These are phyloP conservation scores for Microcos paniculata DNA, from an alignment of 345 rosid species.

Conservation along the genomic window DNA sequence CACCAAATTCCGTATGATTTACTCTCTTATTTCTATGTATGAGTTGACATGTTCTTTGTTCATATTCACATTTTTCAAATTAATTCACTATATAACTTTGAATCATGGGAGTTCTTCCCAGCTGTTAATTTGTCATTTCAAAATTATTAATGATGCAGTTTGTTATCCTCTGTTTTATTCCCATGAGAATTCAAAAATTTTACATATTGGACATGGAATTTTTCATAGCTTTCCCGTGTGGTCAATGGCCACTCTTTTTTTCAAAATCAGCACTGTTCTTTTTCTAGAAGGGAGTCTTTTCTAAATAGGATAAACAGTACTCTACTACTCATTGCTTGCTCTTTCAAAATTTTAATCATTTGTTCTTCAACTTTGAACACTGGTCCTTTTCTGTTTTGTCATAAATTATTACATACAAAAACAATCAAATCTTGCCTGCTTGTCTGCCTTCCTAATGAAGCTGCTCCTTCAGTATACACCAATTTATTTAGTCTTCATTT, in stretches of 20 bases:
- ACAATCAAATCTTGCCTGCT: neutral
- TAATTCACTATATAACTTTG: too few species aligned
- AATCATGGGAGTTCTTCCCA: too few species aligned
- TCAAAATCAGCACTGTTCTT: constrained; percentile 16
- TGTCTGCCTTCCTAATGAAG: constrained; percentile 13
- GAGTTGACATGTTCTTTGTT: too few species aligned
- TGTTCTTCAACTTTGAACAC: constrained; percentile 21
- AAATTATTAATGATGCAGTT: neutral
- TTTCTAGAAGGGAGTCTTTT: neutral
- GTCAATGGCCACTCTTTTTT: constrained; percentile 16
- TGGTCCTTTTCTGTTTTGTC: constrained; percentile 7
- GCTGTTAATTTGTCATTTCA: too few species aligned
- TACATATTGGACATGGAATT: constrained; percentile 17
- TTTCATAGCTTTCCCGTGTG: constrained; percentile 31
- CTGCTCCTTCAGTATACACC: neutral
- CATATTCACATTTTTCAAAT: too few species aligned
- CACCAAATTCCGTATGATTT: neutral
- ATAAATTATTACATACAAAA: constrained; percentile 20
- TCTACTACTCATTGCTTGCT: neutral
- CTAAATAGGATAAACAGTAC: neutral
- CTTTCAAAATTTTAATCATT: constrained; percentile 25
- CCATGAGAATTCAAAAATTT: constrained; percentile 22
- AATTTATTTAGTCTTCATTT: neutral
- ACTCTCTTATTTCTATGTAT: neutral
- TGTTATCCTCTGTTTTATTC: neutral